Conservation (phyloP, 352 stramenopile genomes). For the Pythium chondricola region DNA sequence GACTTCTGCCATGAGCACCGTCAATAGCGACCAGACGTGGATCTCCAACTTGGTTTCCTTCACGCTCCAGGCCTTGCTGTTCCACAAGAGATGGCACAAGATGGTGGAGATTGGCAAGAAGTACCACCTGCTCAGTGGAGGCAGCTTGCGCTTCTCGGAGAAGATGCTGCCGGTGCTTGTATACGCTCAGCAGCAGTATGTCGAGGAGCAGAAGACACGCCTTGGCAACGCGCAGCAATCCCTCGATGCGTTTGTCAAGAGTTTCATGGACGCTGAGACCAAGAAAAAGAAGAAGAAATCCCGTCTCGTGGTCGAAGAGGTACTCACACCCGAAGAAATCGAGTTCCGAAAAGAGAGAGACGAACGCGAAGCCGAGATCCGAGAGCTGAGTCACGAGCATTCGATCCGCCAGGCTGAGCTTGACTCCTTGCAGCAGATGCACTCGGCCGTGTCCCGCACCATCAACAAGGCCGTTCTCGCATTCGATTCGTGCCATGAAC, state of each 20-base stretch:
- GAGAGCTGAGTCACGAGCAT: constrained; percentile 17
- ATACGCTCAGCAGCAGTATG: constrained; percentile 60
- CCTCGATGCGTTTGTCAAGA: constrained; percentile 28
- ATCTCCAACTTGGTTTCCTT: constrained; percentile 39
- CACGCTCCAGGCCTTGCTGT: constrained; percentile 26
- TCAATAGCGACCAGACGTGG: constrained; percentile 45
- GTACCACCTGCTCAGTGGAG: constrained; percentile 34
- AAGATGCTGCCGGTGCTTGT: constrained; percentile 48
- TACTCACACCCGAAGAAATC: constrained; percentile 54
- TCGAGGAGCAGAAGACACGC: constrained; percentile 23
- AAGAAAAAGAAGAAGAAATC: constrained; percentile 87
- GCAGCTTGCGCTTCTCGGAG: constrained; percentile 46
- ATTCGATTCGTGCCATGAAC: constrained; percentile 38
- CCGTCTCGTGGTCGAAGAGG: constrained; percentile 60
- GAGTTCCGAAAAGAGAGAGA: constrained; percentile 38
- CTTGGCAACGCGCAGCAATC: constrained; percentile 27
- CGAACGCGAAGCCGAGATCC: constrained; percentile 34
- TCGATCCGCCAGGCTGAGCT: constrained; percentile 12
- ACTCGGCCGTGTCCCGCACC: constrained; percentile 16
- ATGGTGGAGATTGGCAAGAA: constrained; percentile 50
- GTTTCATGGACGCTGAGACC: constrained; percentile 48
- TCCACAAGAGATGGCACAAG: constrained; percentile 34
- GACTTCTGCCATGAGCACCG: constrained; percentile 21
- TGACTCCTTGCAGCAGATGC: constrained; percentile 11
- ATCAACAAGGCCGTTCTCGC: constrained; percentile 64